Base-by-base conservation (phyloP, 2,329 filamentous ascomycete species). In the Monosporascus sp. region DNA sequence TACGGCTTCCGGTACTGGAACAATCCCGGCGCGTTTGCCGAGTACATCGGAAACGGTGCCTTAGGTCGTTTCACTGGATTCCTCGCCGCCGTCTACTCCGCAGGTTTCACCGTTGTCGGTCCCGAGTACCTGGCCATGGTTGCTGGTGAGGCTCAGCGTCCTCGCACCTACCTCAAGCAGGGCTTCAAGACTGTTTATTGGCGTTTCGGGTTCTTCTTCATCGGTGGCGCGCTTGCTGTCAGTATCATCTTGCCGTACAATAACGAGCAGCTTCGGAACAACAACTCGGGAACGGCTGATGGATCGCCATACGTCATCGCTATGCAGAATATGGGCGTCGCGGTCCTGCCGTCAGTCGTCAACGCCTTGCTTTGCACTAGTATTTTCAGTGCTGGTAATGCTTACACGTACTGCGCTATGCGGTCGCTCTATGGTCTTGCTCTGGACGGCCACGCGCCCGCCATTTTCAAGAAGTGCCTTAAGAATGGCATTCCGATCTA, bases 1-100 rank as follows among this genome's bases (percentile, higher is more conserved):
- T 89, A 84, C 62, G 87, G 87, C 20, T 90, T 90, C 65, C 76
- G 85, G 18, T 83, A 85, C 64, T 88, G 85, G 85, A 77, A 75
- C 14, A 61, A 76, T 3, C 82, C 82, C 0, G 85, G 85, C 5
- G 71, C 84, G 2, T 88, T 88, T 61, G 78, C 77, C 17, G 78
- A 84, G 57, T 74, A 81, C 55, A 78, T 85, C 55, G 78, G 82
- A 43, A 73, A 72, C 0, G 85, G 85, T 3, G 63, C 76, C 38
- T 73, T 88, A 0, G 89, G 88, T 37, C 78, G 79, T 7, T 88
- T 84, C 61, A 71, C 86, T 2, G 85, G 84, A 1, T 85, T 87
- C 58, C 68, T 88, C 20, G 78, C 82, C 50, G 84, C 83, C 7
- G 24, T 66, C 17, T 68, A 85, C 55, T 78, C 81, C 53, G 81